Conservation (phyloP, 495 filamentous ascomycete genomes). For the Copromyces sp. region DNA sequence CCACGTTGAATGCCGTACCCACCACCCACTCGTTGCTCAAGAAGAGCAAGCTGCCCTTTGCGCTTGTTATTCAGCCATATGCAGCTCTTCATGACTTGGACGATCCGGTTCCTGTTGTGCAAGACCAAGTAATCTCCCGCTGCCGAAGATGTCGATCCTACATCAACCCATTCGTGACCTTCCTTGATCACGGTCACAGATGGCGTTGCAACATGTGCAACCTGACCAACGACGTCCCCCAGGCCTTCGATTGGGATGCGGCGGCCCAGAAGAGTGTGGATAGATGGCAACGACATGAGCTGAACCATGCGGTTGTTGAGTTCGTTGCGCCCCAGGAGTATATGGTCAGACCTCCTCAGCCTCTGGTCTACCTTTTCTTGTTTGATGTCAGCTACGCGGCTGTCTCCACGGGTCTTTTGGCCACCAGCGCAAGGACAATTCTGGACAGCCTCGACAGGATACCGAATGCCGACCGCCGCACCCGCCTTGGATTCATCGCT, state of each 20-base stretch:
- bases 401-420: constrained; percentile 85
- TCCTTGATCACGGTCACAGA: constrained; percentile 91
- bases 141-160: constrained; percentile 93
- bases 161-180: constrained; percentile 94
- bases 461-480: constrained; percentile 90
- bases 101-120: constrained; percentile 81
- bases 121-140: constrained; percentile 93
- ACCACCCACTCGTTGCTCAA: constrained; percentile 86
- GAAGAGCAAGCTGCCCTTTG: constrained; percentile 91
- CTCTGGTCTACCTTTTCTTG: constrained; percentile 94
- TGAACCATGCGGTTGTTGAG: constrained; percentile 91
- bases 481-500: constrained; percentile 86
- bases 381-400: constrained; percentile 93
- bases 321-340: constrained; percentile 98
- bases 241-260: constrained; percentile 97
- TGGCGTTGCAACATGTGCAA: constrained; percentile 99
- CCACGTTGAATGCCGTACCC: constrained; percentile 85
- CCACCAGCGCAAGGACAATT: constrained; percentile 87
- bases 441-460: constrained; percentile 93
- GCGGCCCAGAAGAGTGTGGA: constrained; percentile 82
- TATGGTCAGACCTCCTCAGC: constrained; percentile 96
- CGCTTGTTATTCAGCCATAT: constrained; percentile 93
- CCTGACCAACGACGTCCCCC: constrained; percentile 94
- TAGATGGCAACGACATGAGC: constrained; percentile 76
- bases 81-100: constrained; percentile 84